Conservation (phyloP, 1,284 basidiomycete genomes). For the Thecaphora frezii region DNA sequence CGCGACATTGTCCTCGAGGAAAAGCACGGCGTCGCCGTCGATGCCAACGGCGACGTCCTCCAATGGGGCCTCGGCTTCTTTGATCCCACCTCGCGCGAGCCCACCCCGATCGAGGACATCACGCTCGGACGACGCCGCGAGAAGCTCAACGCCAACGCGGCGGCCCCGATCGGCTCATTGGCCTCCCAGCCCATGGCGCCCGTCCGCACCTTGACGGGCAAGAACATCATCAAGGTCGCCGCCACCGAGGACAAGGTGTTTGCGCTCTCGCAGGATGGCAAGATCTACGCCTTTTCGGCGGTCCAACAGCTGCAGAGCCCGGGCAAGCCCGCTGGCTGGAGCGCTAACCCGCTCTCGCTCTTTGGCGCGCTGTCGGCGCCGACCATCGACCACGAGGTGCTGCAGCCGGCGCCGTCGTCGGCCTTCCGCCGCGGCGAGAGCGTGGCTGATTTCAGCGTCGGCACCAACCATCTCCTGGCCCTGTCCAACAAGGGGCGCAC, state of each 20-base stretch:
- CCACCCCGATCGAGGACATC: conserved; percentile 37
- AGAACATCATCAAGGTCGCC: conserved; percentile 51
- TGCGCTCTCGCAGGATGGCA: conserved; percentile 48
- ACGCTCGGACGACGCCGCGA: conserved; percentile 39
- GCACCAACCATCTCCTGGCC: conserved; percentile 79
- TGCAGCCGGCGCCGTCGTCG: conserved; percentile 23
- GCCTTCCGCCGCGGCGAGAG: conserved; percentile 34
- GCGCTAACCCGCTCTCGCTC: conserved; percentile 34
- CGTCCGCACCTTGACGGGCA: conserved; percentile 48
- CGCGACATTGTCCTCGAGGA: conserved; percentile 51
- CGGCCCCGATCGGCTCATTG: conserved; percentile 22
- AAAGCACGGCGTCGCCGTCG: conserved; percentile 54
- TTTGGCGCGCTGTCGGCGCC: conserved; percentile 33
- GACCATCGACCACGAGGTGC: conserved; percentile 42
- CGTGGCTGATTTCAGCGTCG: conserved; percentile 59
- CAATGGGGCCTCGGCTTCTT: conserved; percentile 59
- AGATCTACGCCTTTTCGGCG: conserved; percentile 53
- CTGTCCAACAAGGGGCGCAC: conserved; percentile 78
- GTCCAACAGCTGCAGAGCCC: conserved; percentile 28
- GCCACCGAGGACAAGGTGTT: conserved; percentile 51
- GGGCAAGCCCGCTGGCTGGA: conserved; percentile 27
- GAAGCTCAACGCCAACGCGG: conserved; percentile 30
- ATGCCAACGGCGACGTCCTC: conserved; percentile 68
- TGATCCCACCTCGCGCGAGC: conserved; percentile 33
- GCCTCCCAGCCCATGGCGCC: conserved; percentile 28